phyloP scores from a whole-genome alignment of 1,284 basidiomycete species.

The Sporisorium exsertum region DNA sequence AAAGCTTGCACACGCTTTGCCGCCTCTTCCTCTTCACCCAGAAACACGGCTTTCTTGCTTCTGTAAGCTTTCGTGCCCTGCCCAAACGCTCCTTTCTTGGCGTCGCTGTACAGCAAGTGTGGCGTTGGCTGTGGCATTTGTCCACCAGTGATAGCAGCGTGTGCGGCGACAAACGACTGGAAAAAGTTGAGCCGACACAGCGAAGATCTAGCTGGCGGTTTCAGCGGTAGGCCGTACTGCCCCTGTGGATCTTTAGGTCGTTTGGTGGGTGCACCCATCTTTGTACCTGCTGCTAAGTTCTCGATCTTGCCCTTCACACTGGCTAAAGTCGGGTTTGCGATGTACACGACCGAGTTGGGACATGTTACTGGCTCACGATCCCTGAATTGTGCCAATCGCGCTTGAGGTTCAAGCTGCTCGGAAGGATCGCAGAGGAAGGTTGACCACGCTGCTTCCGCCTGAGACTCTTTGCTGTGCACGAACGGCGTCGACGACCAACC shows the following conservation, averaged over 20 bases:
- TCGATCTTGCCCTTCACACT: slow-evolving; percentile 11
- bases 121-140: background rate
- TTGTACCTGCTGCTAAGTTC: slow-evolving; percentile 34
- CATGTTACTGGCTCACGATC: slow-evolving; percentile 20
- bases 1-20: slow-evolving; percentile 14
- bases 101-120: slow-evolving; percentile 16
- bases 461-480: slow-evolving; percentile 21
- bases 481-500: slow-evolving; percentile 18
- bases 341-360: slow-evolving; percentile 26
- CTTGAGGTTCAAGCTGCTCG: background rate
- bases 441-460: slow-evolving; percentile 24
- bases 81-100: slow-evolving; percentile 20
- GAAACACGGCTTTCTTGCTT: slow-evolving; percentile 17
- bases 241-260: slow-evolving; percentile 4
- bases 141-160: background rate
- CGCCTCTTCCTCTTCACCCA: slow-evolving; percentile 18
- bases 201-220: slow-evolving; percentile 22
- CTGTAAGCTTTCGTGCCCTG: slow-evolving; percentile 18
- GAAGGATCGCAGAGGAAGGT: background rate
- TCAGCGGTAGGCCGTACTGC: slow-evolving; percentile 17
- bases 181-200: slow-evolving; percentile 32
- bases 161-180: slow-evolving; percentile 6
- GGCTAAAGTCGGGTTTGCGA: background rate
- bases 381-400: slow-evolving; percentile 2
- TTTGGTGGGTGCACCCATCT: slow-evolving; percentile 37